Base-by-base conservation (phyloP, 1,139 yeast genomes). In the Scheffersomyces insectosa region DNA sequence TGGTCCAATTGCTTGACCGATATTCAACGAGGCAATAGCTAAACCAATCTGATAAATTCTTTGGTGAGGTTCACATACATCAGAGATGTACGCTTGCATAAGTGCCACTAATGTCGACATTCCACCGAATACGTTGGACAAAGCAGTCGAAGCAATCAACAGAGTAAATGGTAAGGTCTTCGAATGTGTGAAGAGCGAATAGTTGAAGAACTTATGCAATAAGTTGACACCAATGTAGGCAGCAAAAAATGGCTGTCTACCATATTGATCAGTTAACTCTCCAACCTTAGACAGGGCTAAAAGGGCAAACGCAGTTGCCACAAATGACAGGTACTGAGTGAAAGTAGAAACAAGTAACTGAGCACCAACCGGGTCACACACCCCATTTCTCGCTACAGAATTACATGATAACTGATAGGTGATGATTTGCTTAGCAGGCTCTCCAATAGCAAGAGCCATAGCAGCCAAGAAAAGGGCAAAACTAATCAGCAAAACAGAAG, bases 1-100 rank as follows among this genome's bases (percentile, higher is more conserved):
- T n/a, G 50, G 52, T 1, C 52, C 50, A 13, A 47, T 14, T 14
- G 48, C 41, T 10, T 40, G 37, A 23, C 52, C 52, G 5, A 39
- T 33, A 31, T 39, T 39, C 8, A 42, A n/a, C 3, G 40, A 39
- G 4, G 52, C 50, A 7, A 42, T 34, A 4, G 38, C 42, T 29
- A 47, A 31, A 8, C 52, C 50, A 15, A 48, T 33, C 13, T 30
- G 40, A 15, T 44, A 43, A 20, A 44, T 43, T 34, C 50, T 36
- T 10, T 41, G 37, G 3, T 35, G 43, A 6, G 49, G 44, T 5
- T 32, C 27, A 7, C 45, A 49, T 11, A 46, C 42, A 41, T 48
- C 52, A 1, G 49, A 34, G 7, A 40, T 40, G 30, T 48, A 48
- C 5, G 50, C 42, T 27, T 45, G 42, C 40, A 42, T 38, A 8